Base-by-base conservation (phyloP, 2,329 filamentous ascomycete genomes). In the Dactylellina cionopaga region DNA sequence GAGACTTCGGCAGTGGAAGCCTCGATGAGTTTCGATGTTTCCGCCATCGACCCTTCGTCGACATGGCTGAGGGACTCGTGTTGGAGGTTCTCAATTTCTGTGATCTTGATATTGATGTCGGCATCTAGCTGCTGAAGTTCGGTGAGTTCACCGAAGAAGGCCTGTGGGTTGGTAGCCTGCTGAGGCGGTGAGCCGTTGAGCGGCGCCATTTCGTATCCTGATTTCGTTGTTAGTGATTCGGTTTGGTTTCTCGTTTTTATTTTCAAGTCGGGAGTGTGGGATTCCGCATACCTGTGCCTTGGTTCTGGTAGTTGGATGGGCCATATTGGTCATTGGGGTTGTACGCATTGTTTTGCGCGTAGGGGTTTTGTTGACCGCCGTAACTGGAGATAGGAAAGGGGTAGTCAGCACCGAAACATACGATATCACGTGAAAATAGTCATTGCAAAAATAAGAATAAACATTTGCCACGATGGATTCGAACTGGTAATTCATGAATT, bases 1-100 rank as follows among this genome's bases (percentile, higher is more conserved):
- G 96, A 96, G 76, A 93, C 94, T 75, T 94, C 89, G 44, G 89
- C 85, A 75, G 88, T 90, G 66, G 93, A 84, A 64, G 83, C 82
- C 74, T 96, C 91, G 75, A 97, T 87, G 77, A 90, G 86, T 74
- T 86, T 86, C 77, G 88, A 87, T 44, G 86, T 86, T 71, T 86
- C 84, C 77, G 88, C 90, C 59, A 88, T 86, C 52, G 85, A 83
- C 41, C 87, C 87, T 76, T 88, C 89, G 79, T 93, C 90, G 72
- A 90, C 88, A 77, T 92, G 90, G 78, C 88, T 87, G 75, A 96
- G 87, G 31, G 89, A 87, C 74, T 88, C 85, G 78, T 87, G 86
- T 79, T 94, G 91, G 35, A 92, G 84, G 80, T 85, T 85, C 77
- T 88, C 87, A 49, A 96, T 87, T 78, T 90, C 86, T 75, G 88